These are phyloP conservation scores for Candida sanyiensis DNA, from an alignment of 805 yeast genomes.

Conservation along the genomic window DNA sequence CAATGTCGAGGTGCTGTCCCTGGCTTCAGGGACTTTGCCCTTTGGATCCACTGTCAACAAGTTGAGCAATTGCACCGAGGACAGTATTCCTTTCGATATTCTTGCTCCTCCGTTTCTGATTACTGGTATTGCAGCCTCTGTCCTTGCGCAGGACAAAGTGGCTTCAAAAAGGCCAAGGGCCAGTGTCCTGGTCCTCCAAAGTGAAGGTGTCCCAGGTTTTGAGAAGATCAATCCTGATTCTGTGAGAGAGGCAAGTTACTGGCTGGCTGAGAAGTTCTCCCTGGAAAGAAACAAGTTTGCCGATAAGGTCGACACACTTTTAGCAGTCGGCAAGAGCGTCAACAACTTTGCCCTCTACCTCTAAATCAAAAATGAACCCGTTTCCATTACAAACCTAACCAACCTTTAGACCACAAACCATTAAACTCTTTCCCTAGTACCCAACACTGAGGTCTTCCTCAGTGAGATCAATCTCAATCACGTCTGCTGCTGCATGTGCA, in stretches of 20 bases:
- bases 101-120: conserved; percentile 57
- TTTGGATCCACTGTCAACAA: conserved; percentile 21
- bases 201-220: conserved; percentile 59
- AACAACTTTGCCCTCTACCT: conserved; percentile 24
- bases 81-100: conserved; percentile 13
- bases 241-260: conserved; percentile 12
- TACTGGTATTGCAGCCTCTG: conserved; percentile 51
- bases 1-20: conserved; percentile 12
- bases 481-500: conserved; percentile 19
- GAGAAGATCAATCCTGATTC: conserved; percentile 45
- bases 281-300: conserved; percentile 10
- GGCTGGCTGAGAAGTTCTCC: conserved; percentile 6
- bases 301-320: conserved; percentile 7
- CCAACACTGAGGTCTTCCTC: conserved; percentile 15
- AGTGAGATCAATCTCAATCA: conserved; percentile 19
- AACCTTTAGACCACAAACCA: too few relatives aligned
- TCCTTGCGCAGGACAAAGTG: conserved; percentile 26
- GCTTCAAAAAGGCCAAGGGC: conserved; percentile 12
- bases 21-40: conserved; percentile 33
- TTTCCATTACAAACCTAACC: background rate
- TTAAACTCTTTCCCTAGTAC: background rate
- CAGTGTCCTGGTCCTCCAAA: conserved; percentile 33
- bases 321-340: conserved; percentile 17
- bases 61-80: conserved; percentile 4
- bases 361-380: conserved; percentile 1